Conservation (phyloP, 2,329 filamentous ascomycete genomes). For the Pseudovirgaria hyperparasitica region DNA sequence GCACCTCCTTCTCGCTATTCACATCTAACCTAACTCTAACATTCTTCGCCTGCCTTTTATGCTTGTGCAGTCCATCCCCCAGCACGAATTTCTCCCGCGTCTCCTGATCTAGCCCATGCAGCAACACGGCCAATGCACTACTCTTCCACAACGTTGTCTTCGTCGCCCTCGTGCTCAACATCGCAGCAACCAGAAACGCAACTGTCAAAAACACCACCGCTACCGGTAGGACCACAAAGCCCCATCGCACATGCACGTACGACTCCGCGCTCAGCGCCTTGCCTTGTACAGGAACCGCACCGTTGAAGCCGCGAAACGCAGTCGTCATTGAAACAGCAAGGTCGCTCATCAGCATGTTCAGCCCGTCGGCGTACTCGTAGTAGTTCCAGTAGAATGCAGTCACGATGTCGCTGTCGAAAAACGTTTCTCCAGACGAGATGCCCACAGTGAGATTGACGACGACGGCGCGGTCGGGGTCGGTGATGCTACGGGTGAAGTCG, state of each 20-base stretch:
- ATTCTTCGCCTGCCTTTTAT: conserved; percentile 2
- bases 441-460: conserved; percentile 8
- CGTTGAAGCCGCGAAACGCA: conserved; percentile 17
- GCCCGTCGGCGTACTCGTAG: conserved; percentile 22
- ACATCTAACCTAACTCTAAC: conserved; percentile 4
- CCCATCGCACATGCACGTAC: conserved; percentile 25
- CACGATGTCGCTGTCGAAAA: conserved; percentile 19
- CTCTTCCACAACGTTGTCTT: conserved; percentile 22
- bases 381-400: conserved; percentile 30
- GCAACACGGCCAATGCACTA: conserved; percentile 21
- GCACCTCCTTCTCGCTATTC: too few species aligned
- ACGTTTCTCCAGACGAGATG: conserved; percentile 5
- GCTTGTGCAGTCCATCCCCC: conserved; percentile 3
- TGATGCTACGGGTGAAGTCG: conserved; percentile 3
- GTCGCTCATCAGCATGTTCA: conserved; percentile 23
- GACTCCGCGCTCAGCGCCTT: conserved; percentile 15
- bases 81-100: conserved; percentile 2
- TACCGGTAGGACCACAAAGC: conserved; percentile 21
- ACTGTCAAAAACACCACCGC: conserved; percentile 17
- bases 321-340: conserved; percentile 23
- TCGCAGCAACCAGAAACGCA: conserved; percentile 16
- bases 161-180: conserved; percentile 12
- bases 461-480: conserved; percentile 2
- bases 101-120: conserved; percentile 21
- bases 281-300: conserved; percentile 16